Conservation (phyloP, 306 rosid species). For the Medicago ruthenica region DNA sequence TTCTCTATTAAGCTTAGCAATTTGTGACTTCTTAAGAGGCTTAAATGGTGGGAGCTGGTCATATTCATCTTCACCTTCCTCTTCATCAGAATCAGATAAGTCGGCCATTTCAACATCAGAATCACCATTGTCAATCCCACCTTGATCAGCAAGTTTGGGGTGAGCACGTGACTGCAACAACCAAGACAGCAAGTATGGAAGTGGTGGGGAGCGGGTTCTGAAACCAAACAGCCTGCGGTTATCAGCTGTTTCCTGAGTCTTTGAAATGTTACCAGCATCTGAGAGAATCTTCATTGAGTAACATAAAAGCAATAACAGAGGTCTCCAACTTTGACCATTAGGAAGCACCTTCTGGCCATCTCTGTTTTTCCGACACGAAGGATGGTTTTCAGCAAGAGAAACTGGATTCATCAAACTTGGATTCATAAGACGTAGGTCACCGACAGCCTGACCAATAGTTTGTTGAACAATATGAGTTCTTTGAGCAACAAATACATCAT, state of each 20-base stretch:
- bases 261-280: conserved; percentile 71
- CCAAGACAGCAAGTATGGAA: conserved; percentile 90
- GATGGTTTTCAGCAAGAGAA: conserved; percentile 94
- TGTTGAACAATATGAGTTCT: conserved; percentile 93
- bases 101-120: conserved; percentile 90
- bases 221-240: conserved; percentile 87
- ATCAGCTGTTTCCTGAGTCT: conserved; percentile 80
- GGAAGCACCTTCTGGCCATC: conserved; percentile 97
- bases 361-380: conserved; percentile 92
- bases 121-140: conserved; percentile 84
- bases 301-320: conserved; percentile 80
- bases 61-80: conserved; percentile 89
- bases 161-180: conserved; percentile 87
- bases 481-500: conserved; percentile 94
- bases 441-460: conserved; percentile 93
- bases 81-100: conserved; percentile 85
- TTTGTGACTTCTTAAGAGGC: conserved; percentile 86
- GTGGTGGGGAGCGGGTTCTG: conserved; percentile 87
- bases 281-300: conserved; percentile 88
- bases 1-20: conserved; percentile 83
- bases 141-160: conserved; percentile 94
- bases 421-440: conserved; percentile 84
- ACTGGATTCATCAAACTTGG: conserved; percentile 87
- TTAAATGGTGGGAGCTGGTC: conserved; percentile 97
- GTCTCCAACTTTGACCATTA: conserved; percentile 94